Evolutionary conservation across 805 yeast genomes (phyloP).

Genomic region (Blastobotrys mokoenaii): DNA sequence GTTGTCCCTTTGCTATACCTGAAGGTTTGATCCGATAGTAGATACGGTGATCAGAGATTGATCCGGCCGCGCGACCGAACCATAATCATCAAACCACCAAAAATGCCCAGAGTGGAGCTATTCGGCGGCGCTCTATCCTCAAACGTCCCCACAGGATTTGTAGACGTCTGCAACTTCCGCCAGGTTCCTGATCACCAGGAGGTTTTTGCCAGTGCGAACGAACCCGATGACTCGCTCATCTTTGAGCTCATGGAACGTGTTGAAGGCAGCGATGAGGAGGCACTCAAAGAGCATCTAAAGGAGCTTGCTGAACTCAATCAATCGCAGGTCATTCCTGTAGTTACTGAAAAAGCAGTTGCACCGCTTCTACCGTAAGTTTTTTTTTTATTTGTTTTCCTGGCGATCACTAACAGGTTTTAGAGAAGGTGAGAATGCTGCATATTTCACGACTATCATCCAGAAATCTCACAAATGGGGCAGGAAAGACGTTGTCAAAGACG

Average conservation of each 20-base stretch:
- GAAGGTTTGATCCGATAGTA: too few species aligned
- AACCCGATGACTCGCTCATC: constrained; percentile 29
- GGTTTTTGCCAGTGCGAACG: constrained; percentile 53
- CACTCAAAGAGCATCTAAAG: constrained; percentile 20
- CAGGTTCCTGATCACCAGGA: constrained; percentile 93
- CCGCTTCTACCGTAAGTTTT: not conserved
- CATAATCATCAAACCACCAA: too few species aligned
- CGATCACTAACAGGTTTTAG: too few species aligned
- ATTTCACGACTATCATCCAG: constrained; percentile 33
- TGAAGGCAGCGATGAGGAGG: constrained; percentile 18
- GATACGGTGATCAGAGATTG: too few species aligned
- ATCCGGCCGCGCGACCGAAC: too few species aligned
- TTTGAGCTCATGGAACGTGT: constrained; percentile 35
- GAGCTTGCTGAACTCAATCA: constrained; percentile 23
- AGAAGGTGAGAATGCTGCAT: constrained; percentile 8
- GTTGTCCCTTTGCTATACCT: too few species aligned
- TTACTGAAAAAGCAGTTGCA: not conserved
- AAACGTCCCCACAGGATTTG: constrained; percentile 46
- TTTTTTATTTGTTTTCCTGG: not conserved
- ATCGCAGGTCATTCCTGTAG: constrained; percentile 1
- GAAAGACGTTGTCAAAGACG: constrained; percentile 17
- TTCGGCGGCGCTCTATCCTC: constrained; percentile 80
- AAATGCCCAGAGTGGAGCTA: constrained; percentile 24
- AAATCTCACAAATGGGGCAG: constrained; percentile 48
- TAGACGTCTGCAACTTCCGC: constrained; percentile 73